These are phyloP conservation scores for Puccinia horiana DNA, from an alignment of 1,284 basidiomycete species.

Conservation along the genomic window DNA sequence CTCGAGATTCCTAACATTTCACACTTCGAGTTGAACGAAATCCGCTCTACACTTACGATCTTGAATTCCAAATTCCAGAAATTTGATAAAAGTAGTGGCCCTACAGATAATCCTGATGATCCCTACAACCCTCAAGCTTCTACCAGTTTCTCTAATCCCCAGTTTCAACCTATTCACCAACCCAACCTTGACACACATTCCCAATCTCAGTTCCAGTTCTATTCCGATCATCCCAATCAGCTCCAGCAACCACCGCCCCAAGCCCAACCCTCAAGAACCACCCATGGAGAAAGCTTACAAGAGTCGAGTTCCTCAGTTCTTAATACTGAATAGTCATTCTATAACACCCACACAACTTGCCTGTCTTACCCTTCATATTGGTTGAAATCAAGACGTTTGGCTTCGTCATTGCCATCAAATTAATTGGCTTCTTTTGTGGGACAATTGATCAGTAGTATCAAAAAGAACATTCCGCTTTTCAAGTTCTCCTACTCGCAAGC, in stretches of 20 bases:
- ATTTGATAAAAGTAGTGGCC: slow-evolving; percentile 2
- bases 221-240: slow-evolving; percentile 15
- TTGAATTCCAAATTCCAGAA: slow-evolving; percentile 18
- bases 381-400: too few relatives aligned
- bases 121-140: background rate
- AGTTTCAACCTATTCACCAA: background rate
- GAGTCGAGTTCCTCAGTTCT: background rate
- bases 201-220: slow-evolving; percentile 10
- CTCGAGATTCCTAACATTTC: slow-evolving; percentile 28
- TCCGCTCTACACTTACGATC: slow-evolving; percentile 11
- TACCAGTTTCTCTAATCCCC: slow-evolving; percentile 6
- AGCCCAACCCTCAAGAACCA: background rate
- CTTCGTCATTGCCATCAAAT: too few relatives aligned
- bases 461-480: too few relatives aligned
- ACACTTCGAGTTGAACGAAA: slow-evolving; percentile 28
- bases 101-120: background rate
- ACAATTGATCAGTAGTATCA: too few relatives aligned
- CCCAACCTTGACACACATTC: background rate
- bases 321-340: background rate
- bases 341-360: too few relatives aligned
- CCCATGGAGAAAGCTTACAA: background rate
- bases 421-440: too few relatives aligned
- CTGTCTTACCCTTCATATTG: too few relatives aligned
- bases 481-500: too few relatives aligned
- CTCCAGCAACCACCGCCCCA: background rate